Evolutionary conservation across 352 stramenopile species (phyloP).

Genomic region (Phytophthora idaei): DNA sequence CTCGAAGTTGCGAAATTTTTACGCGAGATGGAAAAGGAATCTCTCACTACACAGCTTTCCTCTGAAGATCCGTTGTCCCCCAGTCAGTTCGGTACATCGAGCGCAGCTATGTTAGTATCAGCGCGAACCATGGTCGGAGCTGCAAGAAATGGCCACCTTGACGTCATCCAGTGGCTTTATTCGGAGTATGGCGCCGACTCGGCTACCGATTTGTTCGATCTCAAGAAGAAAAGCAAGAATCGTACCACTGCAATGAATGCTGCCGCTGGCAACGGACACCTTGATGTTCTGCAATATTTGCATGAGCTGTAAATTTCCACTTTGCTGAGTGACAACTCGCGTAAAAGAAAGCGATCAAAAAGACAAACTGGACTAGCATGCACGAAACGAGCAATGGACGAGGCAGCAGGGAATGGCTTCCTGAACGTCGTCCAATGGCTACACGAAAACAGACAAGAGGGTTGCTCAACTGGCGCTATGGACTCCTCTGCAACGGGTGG

Average conservation of each 20-base stretch:
- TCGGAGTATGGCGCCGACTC: background rate
- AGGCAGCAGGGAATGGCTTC: background rate
- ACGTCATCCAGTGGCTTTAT: background rate
- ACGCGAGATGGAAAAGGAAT: background rate
- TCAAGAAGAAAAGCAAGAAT: background rate
- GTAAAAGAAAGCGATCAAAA: background rate
- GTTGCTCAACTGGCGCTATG: background rate
- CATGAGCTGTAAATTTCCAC: background rate
- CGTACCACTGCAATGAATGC: background rate
- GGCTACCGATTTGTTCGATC: background rate
- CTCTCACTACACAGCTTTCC: background rate
- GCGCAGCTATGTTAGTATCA: background rate
- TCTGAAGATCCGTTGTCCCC: background rate
- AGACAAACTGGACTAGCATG: background rate
- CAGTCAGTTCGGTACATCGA: background rate
- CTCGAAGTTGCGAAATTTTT: background rate
- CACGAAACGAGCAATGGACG: background rate
- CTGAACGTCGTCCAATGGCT: background rate
- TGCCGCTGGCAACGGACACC: background rate
- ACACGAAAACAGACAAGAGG: background rate
- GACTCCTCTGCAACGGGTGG: background rate
- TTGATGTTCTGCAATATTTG: background rate
- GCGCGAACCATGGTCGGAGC: background rate
- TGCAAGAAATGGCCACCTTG: background rate
- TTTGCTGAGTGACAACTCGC: background rate